phyloP scores from a whole-genome alignment of 2,329 filamentous ascomycete genomes.

The Pseudogymnoascus sp. region DNA sequence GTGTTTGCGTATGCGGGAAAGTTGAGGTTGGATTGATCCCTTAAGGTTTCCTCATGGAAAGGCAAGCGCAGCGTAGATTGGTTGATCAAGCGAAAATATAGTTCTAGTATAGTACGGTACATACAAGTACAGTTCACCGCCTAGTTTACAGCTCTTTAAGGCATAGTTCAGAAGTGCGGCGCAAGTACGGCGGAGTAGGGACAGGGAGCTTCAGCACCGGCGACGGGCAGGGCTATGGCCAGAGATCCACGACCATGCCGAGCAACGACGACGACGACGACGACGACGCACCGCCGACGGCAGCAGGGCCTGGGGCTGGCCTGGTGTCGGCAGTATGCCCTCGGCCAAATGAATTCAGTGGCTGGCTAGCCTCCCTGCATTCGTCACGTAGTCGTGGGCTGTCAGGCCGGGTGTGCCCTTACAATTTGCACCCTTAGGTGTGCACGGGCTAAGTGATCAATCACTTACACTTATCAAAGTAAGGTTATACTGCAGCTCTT shows the following conservation, averaged over 20 bases:
- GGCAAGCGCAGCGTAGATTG: neutral
- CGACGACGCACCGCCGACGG: no score
- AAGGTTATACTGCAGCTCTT: neutral
- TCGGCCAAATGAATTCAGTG: no score
- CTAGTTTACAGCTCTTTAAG: neutral
- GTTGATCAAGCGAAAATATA: neutral
- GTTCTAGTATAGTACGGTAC: neutral
- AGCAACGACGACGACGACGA: no score
- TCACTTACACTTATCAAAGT: neutral
- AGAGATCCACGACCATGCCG: no score
- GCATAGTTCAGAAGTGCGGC: neutral
- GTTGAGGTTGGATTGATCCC: conserved; percentile 8
- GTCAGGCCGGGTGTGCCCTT: neutral
- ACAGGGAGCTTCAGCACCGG: no score
- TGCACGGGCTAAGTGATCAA: neutral
- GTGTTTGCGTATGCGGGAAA: conserved; percentile 3
- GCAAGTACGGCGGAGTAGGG: neutral
- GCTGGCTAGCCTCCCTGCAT: no score
- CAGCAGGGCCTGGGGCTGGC: no score
- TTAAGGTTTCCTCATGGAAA: conserved; percentile 3
- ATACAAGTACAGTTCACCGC: neutral
- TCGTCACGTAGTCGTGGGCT: no score
- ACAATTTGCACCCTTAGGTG: neutral
- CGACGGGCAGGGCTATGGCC: no score
- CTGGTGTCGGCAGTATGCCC: no score